Base-by-base conservation (phyloP, 2,329 filamentous ascomycete species). In the Zymoseptoria tritici region DNA sequence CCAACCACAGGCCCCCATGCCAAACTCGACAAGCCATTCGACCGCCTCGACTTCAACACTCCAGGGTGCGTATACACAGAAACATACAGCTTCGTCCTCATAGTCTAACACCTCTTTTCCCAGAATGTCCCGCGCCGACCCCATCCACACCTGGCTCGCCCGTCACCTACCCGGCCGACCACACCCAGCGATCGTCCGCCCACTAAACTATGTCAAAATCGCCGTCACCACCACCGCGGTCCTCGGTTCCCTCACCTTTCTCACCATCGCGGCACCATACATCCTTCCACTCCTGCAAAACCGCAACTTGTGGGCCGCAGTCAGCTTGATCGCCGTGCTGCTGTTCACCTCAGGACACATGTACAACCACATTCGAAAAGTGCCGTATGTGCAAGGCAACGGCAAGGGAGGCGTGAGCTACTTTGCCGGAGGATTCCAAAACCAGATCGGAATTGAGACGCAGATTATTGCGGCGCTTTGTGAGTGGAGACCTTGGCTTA, bases 331-430 rank as follows among this genome's bases (percentile, higher is more conserved):
- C 70, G 81, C 86, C 13, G 92, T 99, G 64, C 83, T 99, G 50
- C 81, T 97, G 60, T 99, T 97, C 78, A 97, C 89, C 53, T 94
- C 89, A 68, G 95, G 94, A 49, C 92, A 97, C 77, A 99, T 99
- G 95, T 99, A 95, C 83, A 99, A 97, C 76, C 92, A 97, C 72
- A 99, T 99, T 72, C 85, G 95, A 68, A 93, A 94, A 74, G 90
- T 95, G 2, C 94, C 94, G 2, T 99, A 99, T 69, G 91, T 97
- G 31, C 82, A 86, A 50, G 89, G 88, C 50, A 86, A 97, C 72
- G 90, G 91, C 46, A 85, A 83, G 57, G 94, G 94, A 19, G 91
- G 91, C 4, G 84, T 99, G 63, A 89, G 78, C 71, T 97, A 97
- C 75, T 94, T 99, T 75, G 90, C 93, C 3, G 82, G 83, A 49